These are phyloP conservation scores for Amphicarpaea edgeworthii DNA, from an alignment of 306 rosid species.

Conservation along the genomic window DNA sequence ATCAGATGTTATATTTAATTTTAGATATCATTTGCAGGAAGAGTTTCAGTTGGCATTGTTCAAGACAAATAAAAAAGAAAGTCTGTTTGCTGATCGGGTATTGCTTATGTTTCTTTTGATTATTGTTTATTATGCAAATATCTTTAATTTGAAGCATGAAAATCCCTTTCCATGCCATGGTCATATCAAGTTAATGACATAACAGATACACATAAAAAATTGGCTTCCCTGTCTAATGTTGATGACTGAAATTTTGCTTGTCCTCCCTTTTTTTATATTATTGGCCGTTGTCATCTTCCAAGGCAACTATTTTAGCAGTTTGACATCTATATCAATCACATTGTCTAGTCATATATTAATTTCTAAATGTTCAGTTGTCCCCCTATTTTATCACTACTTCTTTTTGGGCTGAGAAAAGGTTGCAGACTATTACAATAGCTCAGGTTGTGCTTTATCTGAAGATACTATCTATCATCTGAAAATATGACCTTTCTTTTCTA, in stretches of 20 bases:
- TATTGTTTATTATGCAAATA: neutral
- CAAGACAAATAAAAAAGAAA: slow-evolving; percentile 98
- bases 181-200: neutral
- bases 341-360: neutral
- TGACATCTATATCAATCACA: slow-evolving; percentile 13
- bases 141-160: slow-evolving; percentile 25
- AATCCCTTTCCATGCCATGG: neutral
- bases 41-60: slow-evolving; percentile 96
- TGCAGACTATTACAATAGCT: neutral
- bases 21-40: slow-evolving; percentile 64
- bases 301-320: neutral
- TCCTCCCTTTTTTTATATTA: neutral
- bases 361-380: neutral
- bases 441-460: slow-evolving; percentile 9
- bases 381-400: neutral
- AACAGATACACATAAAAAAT: neutral
- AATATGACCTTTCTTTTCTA: slow-evolving; percentile 3
- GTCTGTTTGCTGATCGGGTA: slow-evolving; percentile 98
- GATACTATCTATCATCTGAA: neutral
- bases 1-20: slow-evolving; percentile 33
- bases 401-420: neutral
- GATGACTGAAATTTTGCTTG: slow-evolving; percentile 18
- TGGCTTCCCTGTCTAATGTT: slow-evolving; percentile 7
- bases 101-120: slow-evolving; percentile 39
- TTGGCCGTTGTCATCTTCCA: neutral